Conservation (phyloP, 2,329 filamentous ascomycete genomes). For the Colletotrichum melonis region DNA sequence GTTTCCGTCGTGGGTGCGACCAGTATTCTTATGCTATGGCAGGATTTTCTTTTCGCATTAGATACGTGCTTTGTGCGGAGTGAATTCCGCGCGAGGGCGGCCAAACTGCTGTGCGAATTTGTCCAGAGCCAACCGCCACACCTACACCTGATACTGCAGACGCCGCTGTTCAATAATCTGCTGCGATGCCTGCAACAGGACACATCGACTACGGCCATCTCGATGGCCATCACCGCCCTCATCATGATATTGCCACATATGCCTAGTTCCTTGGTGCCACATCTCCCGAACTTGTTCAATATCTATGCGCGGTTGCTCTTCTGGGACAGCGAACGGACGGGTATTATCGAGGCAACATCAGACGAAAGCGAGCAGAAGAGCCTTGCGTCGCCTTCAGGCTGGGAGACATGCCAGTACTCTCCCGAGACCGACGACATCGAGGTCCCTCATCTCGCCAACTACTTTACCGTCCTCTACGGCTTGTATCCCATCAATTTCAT, state of each 20-base stretch:
- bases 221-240: constrained; percentile 77
- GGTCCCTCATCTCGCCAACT: constrained; percentile 76
- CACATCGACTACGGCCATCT: constrained; percentile 81
- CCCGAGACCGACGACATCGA: constrained; percentile 71
- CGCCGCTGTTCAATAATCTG: constrained; percentile 76
- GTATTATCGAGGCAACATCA: constrained; percentile 49
- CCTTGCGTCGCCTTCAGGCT: constrained; percentile 53
- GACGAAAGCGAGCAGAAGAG: constrained; percentile 51
- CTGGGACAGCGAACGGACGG: constrained; percentile 72
- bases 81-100: constrained; percentile 70
- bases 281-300: constrained; percentile 81
- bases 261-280: constrained; percentile 75
- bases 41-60: constrained; percentile 75
- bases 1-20: constrained; percentile 2
- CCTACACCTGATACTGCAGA: constrained; percentile 78
- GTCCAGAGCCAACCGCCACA: constrained; percentile 83
- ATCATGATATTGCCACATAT: constrained; percentile 88
- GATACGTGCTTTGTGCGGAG: constrained; percentile 74
- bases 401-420: constrained; percentile 74
- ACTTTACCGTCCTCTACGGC: constrained; percentile 86
- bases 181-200: constrained; percentile 81
- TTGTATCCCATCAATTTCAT: constrained; percentile 88
- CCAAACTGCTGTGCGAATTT: constrained; percentile 78
- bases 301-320: constrained; percentile 84
- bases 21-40: constrained; percentile 34